Percentiles rank a stretch among this genome's conserved stretches.
phyloP scores from a whole-genome alignment of 805 yeast species.

The Kodamaea fukazawae region DNA sequence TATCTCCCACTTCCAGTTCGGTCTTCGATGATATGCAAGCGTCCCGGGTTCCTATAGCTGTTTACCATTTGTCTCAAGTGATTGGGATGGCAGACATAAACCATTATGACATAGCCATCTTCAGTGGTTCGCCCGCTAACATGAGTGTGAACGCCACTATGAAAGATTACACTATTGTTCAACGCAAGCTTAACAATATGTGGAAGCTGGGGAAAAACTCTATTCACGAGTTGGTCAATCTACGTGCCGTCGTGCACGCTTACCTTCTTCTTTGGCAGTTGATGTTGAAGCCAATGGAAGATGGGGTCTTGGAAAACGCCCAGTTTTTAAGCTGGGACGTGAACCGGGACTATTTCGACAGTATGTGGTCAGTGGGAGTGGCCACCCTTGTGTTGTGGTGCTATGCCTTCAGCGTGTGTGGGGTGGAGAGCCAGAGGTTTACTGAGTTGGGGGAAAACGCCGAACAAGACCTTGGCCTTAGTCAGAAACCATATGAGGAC shows the following conservation, averaged over 20 bases:
- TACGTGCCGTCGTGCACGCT: slow-evolving; percentile 37
- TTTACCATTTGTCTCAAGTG: slow-evolving; percentile 72
- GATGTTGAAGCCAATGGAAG: slow-evolving; percentile 29
- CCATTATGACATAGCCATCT: slow-evolving; percentile 75
- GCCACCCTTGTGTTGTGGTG: slow-evolving; percentile 42
- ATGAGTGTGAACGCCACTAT: slow-evolving; percentile 49
- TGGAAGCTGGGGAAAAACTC: slow-evolving; percentile 32
- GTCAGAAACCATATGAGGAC: slow-evolving; percentile 18
- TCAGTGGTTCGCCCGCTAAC: slow-evolving; percentile 79
- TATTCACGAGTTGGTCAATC: slow-evolving; percentile 28
- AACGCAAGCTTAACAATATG: slow-evolving; percentile 29
- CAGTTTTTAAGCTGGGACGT: slow-evolving; percentile 28
- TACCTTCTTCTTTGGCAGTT: slow-evolving; percentile 40
- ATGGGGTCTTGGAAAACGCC: slow-evolving; percentile 13
- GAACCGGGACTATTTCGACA: slow-evolving; percentile 35
- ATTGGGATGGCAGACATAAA: slow-evolving; percentile 59
- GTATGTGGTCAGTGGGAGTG: slow-evolving; percentile 35
- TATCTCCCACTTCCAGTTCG: slow-evolving; percentile 10
- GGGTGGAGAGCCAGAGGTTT: slow-evolving; percentile 28
- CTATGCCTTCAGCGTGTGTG: slow-evolving; percentile 32
- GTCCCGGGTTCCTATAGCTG: slow-evolving; percentile 38
- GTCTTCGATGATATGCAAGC: slow-evolving; percentile 15
- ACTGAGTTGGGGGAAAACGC: slow-evolving; percentile 17
- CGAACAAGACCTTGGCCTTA: not conserved
- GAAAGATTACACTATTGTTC: slow-evolving; percentile 35